A percentile compares a stretch with the other conserved stretches of the same genome.
Evolutionary conservation across 2,329 filamentous ascomycete species (phyloP).

Genomic region (Gaeumannomyces sp.): DNA sequence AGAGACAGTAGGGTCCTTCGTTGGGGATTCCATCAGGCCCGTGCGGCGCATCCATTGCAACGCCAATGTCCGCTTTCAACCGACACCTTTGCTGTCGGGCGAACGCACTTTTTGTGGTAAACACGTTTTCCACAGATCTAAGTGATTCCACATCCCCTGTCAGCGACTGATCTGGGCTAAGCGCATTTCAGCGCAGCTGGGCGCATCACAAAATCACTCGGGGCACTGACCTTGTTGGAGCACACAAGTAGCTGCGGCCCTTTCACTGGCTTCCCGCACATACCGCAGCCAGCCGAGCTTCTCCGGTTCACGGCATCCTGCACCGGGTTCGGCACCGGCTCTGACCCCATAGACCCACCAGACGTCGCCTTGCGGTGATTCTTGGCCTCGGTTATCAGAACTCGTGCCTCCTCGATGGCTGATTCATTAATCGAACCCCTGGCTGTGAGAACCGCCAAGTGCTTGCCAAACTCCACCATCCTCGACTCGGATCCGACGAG

Average conservation of each 20-base stretch:
- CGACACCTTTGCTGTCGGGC: conserved; percentile 28
- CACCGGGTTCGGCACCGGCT: conserved; percentile 19
- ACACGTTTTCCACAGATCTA: conserved; percentile 33
- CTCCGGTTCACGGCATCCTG: conserved; percentile 30
- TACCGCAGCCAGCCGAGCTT: conserved; percentile 37
- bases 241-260: conserved; percentile 44
- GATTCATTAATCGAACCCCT: conserved; percentile 40
- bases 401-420: conserved; percentile 36
- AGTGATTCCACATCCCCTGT: neutral
- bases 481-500: conserved; percentile 41
- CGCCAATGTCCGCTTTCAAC: conserved; percentile 15
- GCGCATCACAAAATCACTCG: neutral
- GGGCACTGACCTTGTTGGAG: conserved; percentile 37
- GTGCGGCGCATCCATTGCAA: neutral
- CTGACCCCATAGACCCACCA: neutral
- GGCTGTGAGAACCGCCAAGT: conserved; percentile 44
- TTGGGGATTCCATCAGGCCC: neutral
- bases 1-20: neutral
- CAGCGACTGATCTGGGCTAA: neutral
- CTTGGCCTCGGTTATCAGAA: conserved; percentile 35
- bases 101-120: conserved; percentile 44
- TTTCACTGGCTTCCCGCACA: conserved; percentile 42
- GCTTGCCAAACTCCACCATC: conserved; percentile 49
- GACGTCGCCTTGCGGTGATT: conserved; percentile 17
- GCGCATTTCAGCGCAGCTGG: no score